Percentiles rank a stretch among this genome's conserved stretches.
Conservation (phyloP, 23 red algal species). For the Agarophyton chilense region DNA sequence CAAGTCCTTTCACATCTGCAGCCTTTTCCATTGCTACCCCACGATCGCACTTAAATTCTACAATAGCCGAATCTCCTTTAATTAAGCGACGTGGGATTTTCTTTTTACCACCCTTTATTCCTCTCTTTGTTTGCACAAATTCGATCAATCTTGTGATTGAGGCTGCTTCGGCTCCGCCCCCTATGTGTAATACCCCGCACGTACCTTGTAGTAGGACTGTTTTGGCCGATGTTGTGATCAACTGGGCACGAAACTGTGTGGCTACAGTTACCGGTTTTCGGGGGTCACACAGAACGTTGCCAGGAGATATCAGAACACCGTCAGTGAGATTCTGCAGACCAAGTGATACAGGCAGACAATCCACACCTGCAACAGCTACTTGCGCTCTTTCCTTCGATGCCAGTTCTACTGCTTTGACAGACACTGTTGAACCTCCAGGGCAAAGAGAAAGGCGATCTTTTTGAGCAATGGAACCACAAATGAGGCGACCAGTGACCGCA, state of each 20-base stretch:
- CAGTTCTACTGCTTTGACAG: slow-evolving; percentile 45
- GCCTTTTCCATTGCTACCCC: slow-evolving; percentile 60
- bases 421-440: slow-evolving; percentile 19
- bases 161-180: slow-evolving; percentile 57
- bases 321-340: slow-evolving; percentile 50
- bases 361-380: slow-evolving; percentile 58
- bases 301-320: slow-evolving; percentile 19
- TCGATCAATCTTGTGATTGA: slow-evolving; percentile 45
- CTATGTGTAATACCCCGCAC: slow-evolving; percentile 56
- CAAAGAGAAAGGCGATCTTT: slow-evolving; percentile 50
- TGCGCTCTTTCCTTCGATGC: slow-evolving; percentile 1
- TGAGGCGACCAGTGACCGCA: slow-evolving; percentile 62
- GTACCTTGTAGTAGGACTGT: slow-evolving; percentile 47
- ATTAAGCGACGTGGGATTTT: slow-evolving; percentile 40
- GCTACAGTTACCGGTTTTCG: slow-evolving; percentile 29
- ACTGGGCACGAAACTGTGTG: slow-evolving; percentile 30
- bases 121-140: slow-evolving; percentile 27
- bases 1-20: slow-evolving; percentile 38
- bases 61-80: slow-evolving; percentile 61
- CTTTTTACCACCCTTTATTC: slow-evolving; percentile 10
- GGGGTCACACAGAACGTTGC: slow-evolving; percentile 66
- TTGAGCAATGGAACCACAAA: slow-evolving; percentile 60
- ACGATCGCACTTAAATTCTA: slow-evolving; percentile 54
- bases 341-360: slow-evolving; percentile 43
- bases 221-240: slow-evolving; percentile 16